A percentile compares a stretch with the other conserved stretches of the same genome.
Evolutionary conservation across 345 rosid species (phyloP).

Genomic region (Populus deltoides): DNA sequence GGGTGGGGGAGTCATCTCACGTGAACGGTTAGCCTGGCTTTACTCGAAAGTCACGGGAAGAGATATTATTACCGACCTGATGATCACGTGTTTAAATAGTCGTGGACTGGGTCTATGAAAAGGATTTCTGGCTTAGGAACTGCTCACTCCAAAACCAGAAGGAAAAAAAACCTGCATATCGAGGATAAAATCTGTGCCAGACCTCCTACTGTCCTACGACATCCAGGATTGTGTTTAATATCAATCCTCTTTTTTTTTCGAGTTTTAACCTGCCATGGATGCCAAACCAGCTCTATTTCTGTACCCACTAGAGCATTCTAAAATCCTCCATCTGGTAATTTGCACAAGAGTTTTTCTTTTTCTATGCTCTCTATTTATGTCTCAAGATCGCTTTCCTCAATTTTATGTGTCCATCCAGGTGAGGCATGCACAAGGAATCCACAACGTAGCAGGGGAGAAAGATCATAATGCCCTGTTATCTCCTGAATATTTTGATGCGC

Average conservation of each 20-base stretch:
- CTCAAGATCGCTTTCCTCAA: neutral
- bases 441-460: conserved; percentile 53
- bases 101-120: no score
- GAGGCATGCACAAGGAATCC: conserved; percentile 71
- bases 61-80: no score
- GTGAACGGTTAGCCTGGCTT: no score
- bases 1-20: no score
- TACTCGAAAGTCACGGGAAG: fast-evolving
- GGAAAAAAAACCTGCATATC: no score
- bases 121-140: no score
- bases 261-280: conserved; percentile 21
- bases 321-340: conserved; percentile 52
- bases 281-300: conserved; percentile 24
- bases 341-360: neutral
- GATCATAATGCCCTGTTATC: conserved; percentile 42
- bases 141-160: no score
- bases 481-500: conserved; percentile 56
- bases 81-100: no score
- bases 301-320: conserved; percentile 47
- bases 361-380: neutral
- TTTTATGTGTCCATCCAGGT: conserved; percentile 29
- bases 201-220: no score
- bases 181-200: no score
- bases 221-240: no score
- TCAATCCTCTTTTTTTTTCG: no score